A percentile compares a stretch with the other conserved stretches of the same genome.
These are phyloP conservation scores for Calonectria hawksworthii DNA, from an alignment of 2,329 filamentous ascomycete genomes.

Conservation along the genomic window DNA sequence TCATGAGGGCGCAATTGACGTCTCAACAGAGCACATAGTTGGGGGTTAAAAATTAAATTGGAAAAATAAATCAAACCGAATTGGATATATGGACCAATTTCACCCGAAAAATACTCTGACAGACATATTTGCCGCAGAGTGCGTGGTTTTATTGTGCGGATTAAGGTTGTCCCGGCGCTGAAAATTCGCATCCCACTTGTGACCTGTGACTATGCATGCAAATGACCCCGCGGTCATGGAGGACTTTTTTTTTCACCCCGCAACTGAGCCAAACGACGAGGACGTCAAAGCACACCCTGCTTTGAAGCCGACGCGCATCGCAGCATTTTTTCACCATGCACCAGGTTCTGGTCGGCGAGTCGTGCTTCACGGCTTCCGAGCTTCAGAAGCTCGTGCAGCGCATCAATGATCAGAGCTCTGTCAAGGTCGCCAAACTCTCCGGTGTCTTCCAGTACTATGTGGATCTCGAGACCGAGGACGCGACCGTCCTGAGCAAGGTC, in stretches of 20 bases:
- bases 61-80: not conserved
- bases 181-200: slow-evolving; percentile 26
- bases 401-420: slow-evolving; percentile 58
- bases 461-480: slow-evolving; percentile 63
- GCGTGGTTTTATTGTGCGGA: slow-evolving; percentile 27
- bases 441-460: slow-evolving; percentile 78
- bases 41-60: not conserved
- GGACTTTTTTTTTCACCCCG: slow-evolving; percentile 38
- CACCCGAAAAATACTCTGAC: not conserved
- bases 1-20: slow-evolving; percentile 1
- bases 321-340: slow-evolving; percentile 48
- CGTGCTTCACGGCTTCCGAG: slow-evolving; percentile 65
- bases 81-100: no score
- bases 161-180: slow-evolving; percentile 38
- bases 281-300: slow-evolving; percentile 45
- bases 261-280: slow-evolving; percentile 32
- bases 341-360: slow-evolving; percentile 56
- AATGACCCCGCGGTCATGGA: slow-evolving; percentile 39
- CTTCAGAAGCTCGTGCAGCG: slow-evolving; percentile 60
- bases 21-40: not conserved
- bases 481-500: slow-evolving; percentile 57
- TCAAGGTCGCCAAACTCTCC: slow-evolving; percentile 62
- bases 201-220: slow-evolving; percentile 25
- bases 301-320: slow-evolving; percentile 41
- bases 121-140: not conserved